These are phyloP conservation scores for Plectosphaerella cucumerina DNA, from an alignment of 2,329 filamentous ascomycete species.

Conservation along the genomic window DNA sequence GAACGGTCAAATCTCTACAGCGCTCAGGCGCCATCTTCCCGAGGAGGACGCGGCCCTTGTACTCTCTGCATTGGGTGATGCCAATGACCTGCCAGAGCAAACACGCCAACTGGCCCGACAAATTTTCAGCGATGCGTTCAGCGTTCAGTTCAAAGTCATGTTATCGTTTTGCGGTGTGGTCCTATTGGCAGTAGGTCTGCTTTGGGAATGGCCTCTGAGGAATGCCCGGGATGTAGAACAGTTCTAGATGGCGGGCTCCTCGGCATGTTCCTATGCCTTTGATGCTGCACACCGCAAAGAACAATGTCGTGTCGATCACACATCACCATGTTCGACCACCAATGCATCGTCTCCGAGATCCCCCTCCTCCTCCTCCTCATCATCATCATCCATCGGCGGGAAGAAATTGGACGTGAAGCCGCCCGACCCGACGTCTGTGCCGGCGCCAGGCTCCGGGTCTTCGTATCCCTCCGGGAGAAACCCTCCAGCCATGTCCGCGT, in stretches of 20 bases:
- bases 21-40: not conserved
- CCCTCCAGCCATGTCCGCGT: slow-evolving; percentile 55
- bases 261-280: no score
- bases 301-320: no score
- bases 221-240: slow-evolving; percentile 1
- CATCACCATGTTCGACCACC: slow-evolving; percentile 25
- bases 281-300: no score
- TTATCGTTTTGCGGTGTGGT: slow-evolving; percentile 2
- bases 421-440: slow-evolving; percentile 16
- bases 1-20: slow-evolving; percentile 2
- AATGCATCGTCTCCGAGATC: slow-evolving; percentile 26
- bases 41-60: not conserved
- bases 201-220: slow-evolving; percentile 4
- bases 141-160: slow-evolving; percentile 1
- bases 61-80: not conserved
- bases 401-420: slow-evolving; percentile 42
- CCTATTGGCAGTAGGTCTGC: slow-evolving; percentile 1
- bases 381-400: slow-evolving; percentile 39
- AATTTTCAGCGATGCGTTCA: slow-evolving; percentile 5
- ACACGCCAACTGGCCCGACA: not conserved
- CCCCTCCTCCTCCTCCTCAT: slow-evolving; percentile 26
- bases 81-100: not conserved
- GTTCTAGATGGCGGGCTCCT: not conserved
- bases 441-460: slow-evolving; percentile 33
- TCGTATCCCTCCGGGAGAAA: slow-evolving; percentile 57